Base-by-base conservation (phyloP, 306 rosid species). In the Sindora glabra region DNA sequence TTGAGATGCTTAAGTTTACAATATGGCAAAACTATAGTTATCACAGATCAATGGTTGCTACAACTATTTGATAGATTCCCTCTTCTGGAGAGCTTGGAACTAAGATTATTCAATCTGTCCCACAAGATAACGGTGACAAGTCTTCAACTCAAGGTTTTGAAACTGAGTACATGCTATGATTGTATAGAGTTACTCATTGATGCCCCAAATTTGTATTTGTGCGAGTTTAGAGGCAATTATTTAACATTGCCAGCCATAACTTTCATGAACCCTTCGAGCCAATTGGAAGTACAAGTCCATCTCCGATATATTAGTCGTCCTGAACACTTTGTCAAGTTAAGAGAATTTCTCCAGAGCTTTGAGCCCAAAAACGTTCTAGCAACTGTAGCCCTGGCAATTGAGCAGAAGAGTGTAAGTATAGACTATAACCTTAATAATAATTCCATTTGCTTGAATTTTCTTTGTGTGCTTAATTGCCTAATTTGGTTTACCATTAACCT, bases 41-140 rank as follows among this genome's bases (percentile, higher is more conserved):
- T 29, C 3, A 56, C 55, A 13, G 29, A 61, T 19, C 23, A 29
- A 12, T 74, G 83, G 74, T 40, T 73, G 5, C 19, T 41, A 59
- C 60, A 69, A 1, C 32, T 32, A 25, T 50, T 78, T 36, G 13
- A 2, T 17, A 48, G 69, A 56, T 42, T 59, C 12, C 64, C 59
- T 30, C 48, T 69, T 21, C 68, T 78, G 48, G 83, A 73, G 64
- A 55, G 10, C 11, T 55, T 78, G 50, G 8, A 8, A 8, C 29
- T 78, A 3, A 6, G 0, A 12, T 1, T 4, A 29, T 29, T 27
- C 18, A 73, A 74, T 11, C 33, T 73, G 70, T 60, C 64, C 45
- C 64, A 54, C 33, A 69, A 15, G 30, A 54, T 73, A 33, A 34
- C 50, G 36, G 60, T 78, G 49, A 64, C 76, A 41, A 55, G 74